Evolutionary conservation across 305 asterid genomes (phyloP).

Genomic region (Ilex paraguariensis): DNA sequence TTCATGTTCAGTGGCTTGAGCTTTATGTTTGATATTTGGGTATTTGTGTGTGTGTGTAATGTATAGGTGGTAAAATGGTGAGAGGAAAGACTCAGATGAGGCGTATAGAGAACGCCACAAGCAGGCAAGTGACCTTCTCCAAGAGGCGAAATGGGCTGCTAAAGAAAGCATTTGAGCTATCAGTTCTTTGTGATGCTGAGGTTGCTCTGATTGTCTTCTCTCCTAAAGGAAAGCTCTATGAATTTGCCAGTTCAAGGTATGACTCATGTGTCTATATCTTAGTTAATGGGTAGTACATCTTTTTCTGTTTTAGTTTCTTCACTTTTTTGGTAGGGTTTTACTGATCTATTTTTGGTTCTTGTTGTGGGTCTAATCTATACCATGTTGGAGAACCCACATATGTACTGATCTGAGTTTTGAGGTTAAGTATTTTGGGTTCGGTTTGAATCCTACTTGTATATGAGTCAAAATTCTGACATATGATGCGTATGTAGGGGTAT

Average conservation of each 20-base stretch:
- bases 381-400: too few relatives aligned
- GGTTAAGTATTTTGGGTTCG: too few relatives aligned
- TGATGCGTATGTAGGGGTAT: too few relatives aligned
- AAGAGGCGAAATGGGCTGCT: slow-evolving; percentile 77
- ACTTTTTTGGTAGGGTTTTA: too few relatives aligned
- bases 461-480: too few relatives aligned
- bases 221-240: slow-evolving; percentile 79
- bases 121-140: slow-evolving; percentile 90
- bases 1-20: background rate
- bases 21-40: background rate
- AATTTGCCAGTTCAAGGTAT: slow-evolving; percentile 79
- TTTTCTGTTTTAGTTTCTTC: too few relatives aligned
- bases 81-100: slow-evolving; percentile 97
- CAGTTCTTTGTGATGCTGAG: slow-evolving; percentile 79
- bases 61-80: slow-evolving; percentile 39
- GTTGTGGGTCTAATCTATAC: too few relatives aligned
- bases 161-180: slow-evolving; percentile 77
- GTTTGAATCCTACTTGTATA: too few relatives aligned
- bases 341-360: too few relatives aligned
- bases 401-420: too few relatives aligned
- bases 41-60: background rate
- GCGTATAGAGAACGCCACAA: slow-evolving; percentile 89
- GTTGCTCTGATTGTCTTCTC: slow-evolving; percentile 72
- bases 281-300: too few relatives aligned
- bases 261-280: background rate